These are phyloP conservation scores for Boletus patriciae DNA, from an alignment of 768 basidiomycete genomes.

Conservation along the genomic window DNA sequence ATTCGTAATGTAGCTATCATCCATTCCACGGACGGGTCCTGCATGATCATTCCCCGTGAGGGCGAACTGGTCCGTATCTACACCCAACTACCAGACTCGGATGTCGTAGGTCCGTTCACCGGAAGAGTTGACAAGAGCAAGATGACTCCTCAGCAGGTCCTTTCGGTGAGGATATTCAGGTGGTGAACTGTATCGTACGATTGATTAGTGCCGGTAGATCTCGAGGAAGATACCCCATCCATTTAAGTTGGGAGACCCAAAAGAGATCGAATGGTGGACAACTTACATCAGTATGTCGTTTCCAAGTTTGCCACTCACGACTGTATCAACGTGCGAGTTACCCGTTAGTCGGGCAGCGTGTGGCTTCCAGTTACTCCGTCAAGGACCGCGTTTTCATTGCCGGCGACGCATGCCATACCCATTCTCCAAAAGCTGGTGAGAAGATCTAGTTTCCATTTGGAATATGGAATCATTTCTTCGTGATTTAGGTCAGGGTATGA, in stretches of 20 bases:
- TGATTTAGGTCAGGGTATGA: conserved; percentile 69
- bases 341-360: conserved; percentile 63
- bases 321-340: background rate
- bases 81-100: conserved; percentile 60
- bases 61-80: conserved; percentile 68
- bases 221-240: conserved; percentile 58
- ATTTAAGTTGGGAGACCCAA: conserved; percentile 47
- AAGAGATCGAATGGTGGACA: conserved; percentile 66
- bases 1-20: conserved; percentile 63
- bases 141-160: conserved; percentile 48
- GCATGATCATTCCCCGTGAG: conserved; percentile 76
- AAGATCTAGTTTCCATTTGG: background rate
- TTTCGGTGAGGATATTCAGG: conserved; percentile 42
- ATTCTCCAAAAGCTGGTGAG: conserved; percentile 61
- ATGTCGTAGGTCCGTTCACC: conserved; percentile 41
- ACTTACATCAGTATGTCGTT: conserved; percentile 59
- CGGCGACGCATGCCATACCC: conserved; percentile 71
- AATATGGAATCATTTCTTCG: background rate
- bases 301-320: background rate
- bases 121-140: conserved; percentile 54
- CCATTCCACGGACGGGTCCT: conserved; percentile 67
- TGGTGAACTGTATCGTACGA: background rate
- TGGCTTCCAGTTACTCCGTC: conserved; percentile 59
- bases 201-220: conserved; percentile 37
- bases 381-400: conserved; percentile 68